Evolutionary conservation across 1,284 basidiomycete species (phyloP).

Genomic region (Phenoliferia sp.): DNA sequence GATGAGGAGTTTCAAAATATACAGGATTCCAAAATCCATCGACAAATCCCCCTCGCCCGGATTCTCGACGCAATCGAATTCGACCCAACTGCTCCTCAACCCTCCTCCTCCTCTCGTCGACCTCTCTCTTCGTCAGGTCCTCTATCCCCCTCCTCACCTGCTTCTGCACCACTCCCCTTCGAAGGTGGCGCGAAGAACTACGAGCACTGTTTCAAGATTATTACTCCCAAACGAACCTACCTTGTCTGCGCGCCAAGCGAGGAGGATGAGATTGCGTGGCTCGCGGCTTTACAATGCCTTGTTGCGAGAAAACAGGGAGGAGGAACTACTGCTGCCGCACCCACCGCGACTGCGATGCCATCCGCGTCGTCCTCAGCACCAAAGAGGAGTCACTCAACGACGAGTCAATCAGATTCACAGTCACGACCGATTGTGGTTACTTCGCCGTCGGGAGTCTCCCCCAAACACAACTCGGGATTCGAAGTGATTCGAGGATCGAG

Average conservation of each 20-base stretch:
- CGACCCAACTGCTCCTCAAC: slow-evolving; percentile 39
- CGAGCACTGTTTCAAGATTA: slow-evolving; percentile 81
- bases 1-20: too few species aligned
- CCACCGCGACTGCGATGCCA: neutral
- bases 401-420: neutral
- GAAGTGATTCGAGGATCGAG: neutral
- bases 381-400: neutral
- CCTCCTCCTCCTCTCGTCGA: slow-evolving; percentile 12
- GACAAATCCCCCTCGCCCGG: slow-evolving; percentile 74
- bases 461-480: neutral
- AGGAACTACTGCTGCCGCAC: neutral
- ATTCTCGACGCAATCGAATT: slow-evolving; percentile 92
- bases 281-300: slow-evolving; percentile 85
- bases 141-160: slow-evolving; percentile 25
- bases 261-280: slow-evolving; percentile 98
- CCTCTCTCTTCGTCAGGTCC: slow-evolving; percentile 22
- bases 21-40: slow-evolving; percentile 80
- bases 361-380: neutral
- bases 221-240: slow-evolving; percentile 86
- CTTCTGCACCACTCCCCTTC: slow-evolving; percentile 12
- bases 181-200: slow-evolving; percentile 10
- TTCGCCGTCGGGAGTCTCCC: neutral
- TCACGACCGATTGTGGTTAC: too few species aligned
- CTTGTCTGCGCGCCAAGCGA: slow-evolving; percentile 90
- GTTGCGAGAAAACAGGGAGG: slow-evolving; percentile 46